Evolutionary conservation across 805 yeast species (phyloP).

Genomic region (Candida coleopterorum): DNA sequence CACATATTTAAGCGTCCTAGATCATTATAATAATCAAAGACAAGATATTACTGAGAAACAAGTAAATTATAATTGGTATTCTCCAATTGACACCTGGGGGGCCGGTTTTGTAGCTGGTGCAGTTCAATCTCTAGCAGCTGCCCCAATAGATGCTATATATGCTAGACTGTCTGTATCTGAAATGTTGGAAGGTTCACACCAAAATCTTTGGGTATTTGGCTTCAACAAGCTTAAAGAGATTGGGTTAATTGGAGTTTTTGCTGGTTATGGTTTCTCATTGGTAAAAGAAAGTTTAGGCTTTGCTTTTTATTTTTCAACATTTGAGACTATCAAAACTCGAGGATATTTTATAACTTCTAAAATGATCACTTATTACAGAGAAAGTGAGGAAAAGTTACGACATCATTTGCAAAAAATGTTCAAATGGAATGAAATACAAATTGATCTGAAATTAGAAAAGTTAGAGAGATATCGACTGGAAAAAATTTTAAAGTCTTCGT

Average conservation of each 20-base stretch:
- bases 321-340: slow-evolving; percentile 73
- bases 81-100: slow-evolving; percentile 53
- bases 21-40: slow-evolving; percentile 18
- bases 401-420: slow-evolving; percentile 14
- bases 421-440: slow-evolving; percentile 12
- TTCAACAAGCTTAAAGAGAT: slow-evolving; percentile 61
- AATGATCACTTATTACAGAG: slow-evolving; percentile 39
- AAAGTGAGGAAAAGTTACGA: slow-evolving; percentile 39
- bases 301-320: slow-evolving; percentile 77
- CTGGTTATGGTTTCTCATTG: slow-evolving; percentile 77
- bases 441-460: slow-evolving; percentile 19
- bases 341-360: slow-evolving; percentile 47
- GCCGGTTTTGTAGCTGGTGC: slow-evolving; percentile 88
- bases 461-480: slow-evolving; percentile 35
- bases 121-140: slow-evolving; percentile 84
- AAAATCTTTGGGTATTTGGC: slow-evolving; percentile 76
- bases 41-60: slow-evolving; percentile 5
- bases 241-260: slow-evolving; percentile 82
- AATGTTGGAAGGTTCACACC: slow-evolving; percentile 59
- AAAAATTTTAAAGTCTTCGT: slow-evolving; percentile 58
- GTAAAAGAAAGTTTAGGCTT: slow-evolving; percentile 79
- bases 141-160: slow-evolving; percentile 89
- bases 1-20: slow-evolving; percentile 60
- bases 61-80: slow-evolving; percentile 15
- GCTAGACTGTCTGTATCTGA: slow-evolving; percentile 77